Evolutionary conservation across 331 rosid species (phyloP).

Genomic region (Erythrophleum ivorense): DNA sequence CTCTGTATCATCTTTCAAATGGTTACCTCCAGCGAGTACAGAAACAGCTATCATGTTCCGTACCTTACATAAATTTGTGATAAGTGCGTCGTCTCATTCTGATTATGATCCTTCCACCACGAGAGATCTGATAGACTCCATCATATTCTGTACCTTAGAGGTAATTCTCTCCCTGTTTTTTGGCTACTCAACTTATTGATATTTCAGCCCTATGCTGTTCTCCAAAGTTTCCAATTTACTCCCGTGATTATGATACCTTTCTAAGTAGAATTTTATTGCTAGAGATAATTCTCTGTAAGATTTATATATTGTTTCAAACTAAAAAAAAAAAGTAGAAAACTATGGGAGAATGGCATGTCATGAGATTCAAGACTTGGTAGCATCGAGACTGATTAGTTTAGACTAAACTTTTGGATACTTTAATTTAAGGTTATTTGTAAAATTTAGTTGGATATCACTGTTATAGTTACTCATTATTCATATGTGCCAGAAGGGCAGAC

Average conservation of each 20-base stretch:
- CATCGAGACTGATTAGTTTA: background rate
- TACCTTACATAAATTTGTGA: conserved; percentile 73
- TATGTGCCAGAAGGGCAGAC: background rate
- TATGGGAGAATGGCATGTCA: background rate
- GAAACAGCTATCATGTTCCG: conserved; percentile 86
- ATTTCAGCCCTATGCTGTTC: background rate
- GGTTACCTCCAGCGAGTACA: conserved; percentile 82
- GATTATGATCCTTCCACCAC: conserved; percentile 67
- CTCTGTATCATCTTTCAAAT: conserved; percentile 88
- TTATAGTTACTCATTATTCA: background rate
- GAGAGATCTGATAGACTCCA: conserved; percentile 66
- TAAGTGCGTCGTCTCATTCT: conserved; percentile 75
- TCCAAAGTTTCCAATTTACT: background rate
- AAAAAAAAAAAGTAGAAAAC: background rate
- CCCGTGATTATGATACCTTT: background rate
- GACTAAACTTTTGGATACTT: conserved; percentile 1
- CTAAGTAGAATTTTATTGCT: background rate
- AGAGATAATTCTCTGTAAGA: background rate
- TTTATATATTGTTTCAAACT: background rate
- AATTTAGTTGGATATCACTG: background rate
- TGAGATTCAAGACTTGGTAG: background rate
- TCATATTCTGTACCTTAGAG: conserved; percentile 65
- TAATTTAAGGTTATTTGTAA: background rate
- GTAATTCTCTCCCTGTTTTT: conserved; percentile 40
- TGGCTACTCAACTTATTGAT: background rate